phyloP scores from a whole-genome alignment of 2,329 filamentous ascomycete species.

The Penicillium fuscoglaucum region DNA sequence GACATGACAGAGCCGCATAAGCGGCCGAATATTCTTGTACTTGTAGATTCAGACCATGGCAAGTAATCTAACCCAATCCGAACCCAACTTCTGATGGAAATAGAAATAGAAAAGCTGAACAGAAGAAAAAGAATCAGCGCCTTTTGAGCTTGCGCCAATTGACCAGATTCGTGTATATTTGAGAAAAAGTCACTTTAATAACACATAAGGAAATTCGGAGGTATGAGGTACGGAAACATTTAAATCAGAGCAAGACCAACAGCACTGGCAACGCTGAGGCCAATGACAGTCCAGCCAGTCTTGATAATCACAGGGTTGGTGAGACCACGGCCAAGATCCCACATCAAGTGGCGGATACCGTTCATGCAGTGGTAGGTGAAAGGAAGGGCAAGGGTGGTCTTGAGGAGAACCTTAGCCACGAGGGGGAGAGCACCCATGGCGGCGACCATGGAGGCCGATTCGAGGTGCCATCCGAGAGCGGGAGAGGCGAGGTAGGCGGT shows the following conservation, averaged over 20 bases:
- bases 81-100: constrained; percentile 4
- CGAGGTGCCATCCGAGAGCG: constrained; percentile 69
- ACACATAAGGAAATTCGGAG: constrained; percentile 32
- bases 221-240: constrained; percentile 31
- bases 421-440: constrained; percentile 63
- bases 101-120: not conserved
- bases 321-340: constrained; percentile 65
- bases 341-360: constrained; percentile 69
- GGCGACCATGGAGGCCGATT: constrained; percentile 63
- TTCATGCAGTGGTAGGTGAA: constrained; percentile 70
- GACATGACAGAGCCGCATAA: too few species aligned
- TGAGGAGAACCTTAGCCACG: constrained; percentile 59
- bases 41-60: not conserved
- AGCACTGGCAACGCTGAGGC: constrained; percentile 54
- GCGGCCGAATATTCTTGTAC: not conserved
- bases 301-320: constrained; percentile 64
- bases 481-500: constrained; percentile 79
- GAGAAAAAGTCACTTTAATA: constrained; percentile 32
- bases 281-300: constrained; percentile 65
- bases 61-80: not conserved
- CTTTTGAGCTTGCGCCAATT: constrained; percentile 23
- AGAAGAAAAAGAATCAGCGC: constrained; percentile 19
- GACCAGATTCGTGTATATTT: constrained; percentile 25
- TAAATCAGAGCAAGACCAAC: constrained; percentile 49
- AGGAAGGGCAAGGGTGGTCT: constrained; percentile 60